Conservation (phyloP, 2,329 filamentous ascomycete species). For the Colletotrichum higginsianum region DNA sequence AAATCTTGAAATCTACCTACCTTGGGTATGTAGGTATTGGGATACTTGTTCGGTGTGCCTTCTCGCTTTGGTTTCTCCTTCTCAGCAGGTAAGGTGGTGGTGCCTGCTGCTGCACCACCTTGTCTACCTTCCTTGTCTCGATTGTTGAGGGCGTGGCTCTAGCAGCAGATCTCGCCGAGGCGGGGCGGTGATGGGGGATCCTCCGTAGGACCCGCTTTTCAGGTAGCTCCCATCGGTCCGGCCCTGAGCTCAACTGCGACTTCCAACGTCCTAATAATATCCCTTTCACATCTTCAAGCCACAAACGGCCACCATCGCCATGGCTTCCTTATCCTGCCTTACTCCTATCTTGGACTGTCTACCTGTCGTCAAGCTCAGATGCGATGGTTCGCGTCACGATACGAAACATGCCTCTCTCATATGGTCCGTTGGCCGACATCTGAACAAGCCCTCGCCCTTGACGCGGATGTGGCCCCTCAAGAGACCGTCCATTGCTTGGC, state of each 20-base stretch:
- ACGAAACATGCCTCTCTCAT: neutral
- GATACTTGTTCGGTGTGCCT: neutral
- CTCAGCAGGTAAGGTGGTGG: too few species aligned
- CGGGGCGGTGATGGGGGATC: neutral
- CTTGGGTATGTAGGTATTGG: too few species aligned
- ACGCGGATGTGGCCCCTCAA: conserved; percentile 28
- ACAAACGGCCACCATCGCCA: neutral
- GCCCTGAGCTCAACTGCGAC: conserved; percentile 3
- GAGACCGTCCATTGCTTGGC: conserved; percentile 37
- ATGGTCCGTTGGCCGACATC: too few species aligned
- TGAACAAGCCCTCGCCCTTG: neutral
- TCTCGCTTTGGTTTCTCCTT: neutral
- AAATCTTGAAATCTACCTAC: too few species aligned
- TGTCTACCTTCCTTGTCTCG: neutral
- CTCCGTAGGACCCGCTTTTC: conserved; percentile 19
- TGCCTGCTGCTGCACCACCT: neutral
- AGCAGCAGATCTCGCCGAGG: neutral
- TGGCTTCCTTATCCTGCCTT: too few species aligned
- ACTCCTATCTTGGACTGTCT: neutral
- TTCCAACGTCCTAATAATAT: conserved; percentile 1
- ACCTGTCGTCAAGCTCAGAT: too few species aligned
- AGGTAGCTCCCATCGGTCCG: conserved; percentile 1
- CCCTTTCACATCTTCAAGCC: conserved; percentile 1
- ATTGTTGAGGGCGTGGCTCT: neutral
- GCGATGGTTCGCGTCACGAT: neutral